A percentile compares a stretch with the other conserved stretches of the same genome.
phyloP scores from a whole-genome alignment of 495 filamentous ascomycete genomes.

The Tetracladium setigerum region DNA sequence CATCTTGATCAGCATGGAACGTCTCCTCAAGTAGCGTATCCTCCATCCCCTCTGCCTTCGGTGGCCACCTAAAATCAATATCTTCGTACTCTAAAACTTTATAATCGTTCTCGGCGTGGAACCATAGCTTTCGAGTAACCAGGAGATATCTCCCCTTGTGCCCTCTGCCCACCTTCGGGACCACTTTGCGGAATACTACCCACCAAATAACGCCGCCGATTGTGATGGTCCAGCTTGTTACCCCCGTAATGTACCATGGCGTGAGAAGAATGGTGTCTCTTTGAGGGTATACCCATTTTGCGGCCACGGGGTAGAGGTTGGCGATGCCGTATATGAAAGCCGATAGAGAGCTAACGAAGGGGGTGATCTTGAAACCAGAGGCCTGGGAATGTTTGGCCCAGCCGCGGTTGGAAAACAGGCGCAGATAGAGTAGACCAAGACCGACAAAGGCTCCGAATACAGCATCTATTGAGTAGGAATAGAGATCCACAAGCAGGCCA shows the following conservation, averaged over 20 bases:
- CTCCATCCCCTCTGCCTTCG: background rate
- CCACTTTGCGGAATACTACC: too few relatives aligned
- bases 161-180: background rate
- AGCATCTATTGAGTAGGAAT: constrained; percentile 22
- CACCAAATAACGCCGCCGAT: too few relatives aligned
- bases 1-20: too few relatives aligned
- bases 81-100: constrained; percentile 3
- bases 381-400: too few relatives aligned
- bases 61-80: background rate
- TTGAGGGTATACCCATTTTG: background rate
- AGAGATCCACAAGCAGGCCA: constrained; percentile 23
- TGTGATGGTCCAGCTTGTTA: too few relatives aligned
- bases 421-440: constrained; percentile 27
- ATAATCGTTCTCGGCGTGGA: background rate
- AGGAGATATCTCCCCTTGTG: background rate
- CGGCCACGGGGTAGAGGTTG: background rate
- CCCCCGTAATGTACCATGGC: too few relatives aligned
- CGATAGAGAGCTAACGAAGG: too few relatives aligned
- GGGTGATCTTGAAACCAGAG: too few relatives aligned
- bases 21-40: background rate
- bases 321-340: background rate
- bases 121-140: background rate
- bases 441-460: constrained; percentile 28
- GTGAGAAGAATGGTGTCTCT: too few relatives aligned
- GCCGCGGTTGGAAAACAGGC: constrained; percentile 2